Evolutionary conservation across 148 eudicot genomes (phyloP), one percentile per base, ranked within the genome.

Genomic region (Polygonum maritimum): DNA sequence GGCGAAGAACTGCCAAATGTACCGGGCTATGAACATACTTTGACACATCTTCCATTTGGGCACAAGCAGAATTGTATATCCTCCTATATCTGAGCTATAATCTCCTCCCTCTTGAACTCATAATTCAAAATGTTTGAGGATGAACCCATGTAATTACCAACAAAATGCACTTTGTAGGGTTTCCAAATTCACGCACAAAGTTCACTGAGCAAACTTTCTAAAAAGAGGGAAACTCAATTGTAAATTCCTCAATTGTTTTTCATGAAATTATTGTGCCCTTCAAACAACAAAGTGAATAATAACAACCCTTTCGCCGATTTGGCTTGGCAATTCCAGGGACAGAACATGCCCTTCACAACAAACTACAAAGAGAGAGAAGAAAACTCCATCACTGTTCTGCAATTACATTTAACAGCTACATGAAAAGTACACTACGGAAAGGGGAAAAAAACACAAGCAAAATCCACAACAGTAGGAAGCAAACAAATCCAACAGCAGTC

Each of bases 1-100:
- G 70, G 13, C 48, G 51, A 19, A 58, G 70, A 57, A 75, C 77
- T 58, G 77, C 77, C 18, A 21, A 40, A 58, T 75, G 77, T n/a
- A 40, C 77, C 26, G 77, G 77, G 38, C 77, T 75, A 40, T 57
- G 71, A 38, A 5, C 77, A 58, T 75, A 75, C 39, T 71, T 71
- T 47, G 74, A 71, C 74, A 44, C 10, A 71, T 71, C 74, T 71
- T 44, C 74, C 74, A 71, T 71, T 71, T 71, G 13, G 31, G 49
- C 31, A 71, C 31, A 1, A 71, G 49, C 44, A 41, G 49, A 3
- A 14, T 63, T 5, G n/a, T 3, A 4, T 40, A 21, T 41, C 22
- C 51, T 26, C 52, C 74, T 19, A 71, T n/a, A 71, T 71, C 19
- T 52, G 44, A 44, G 2, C 74, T 71, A 40, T 0, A 71, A 12